Evolutionary conservation across 768 basidiomycete species (phyloP).

Genomic region (Piloderma croceum): DNA sequence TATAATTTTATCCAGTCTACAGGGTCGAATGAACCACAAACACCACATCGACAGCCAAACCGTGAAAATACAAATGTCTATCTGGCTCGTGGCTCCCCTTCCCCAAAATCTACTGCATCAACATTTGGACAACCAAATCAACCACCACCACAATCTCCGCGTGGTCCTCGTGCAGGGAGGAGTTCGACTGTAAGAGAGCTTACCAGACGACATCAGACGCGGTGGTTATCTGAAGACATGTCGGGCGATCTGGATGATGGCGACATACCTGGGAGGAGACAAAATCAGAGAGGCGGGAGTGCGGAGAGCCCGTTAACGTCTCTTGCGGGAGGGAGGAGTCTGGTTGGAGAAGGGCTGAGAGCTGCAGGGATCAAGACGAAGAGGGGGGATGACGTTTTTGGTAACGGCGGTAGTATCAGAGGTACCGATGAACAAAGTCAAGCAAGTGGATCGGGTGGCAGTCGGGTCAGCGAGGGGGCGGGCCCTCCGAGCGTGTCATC

Average conservation of each 20-base stretch:
- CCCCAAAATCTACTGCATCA: conserved; percentile 20
- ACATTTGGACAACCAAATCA: conserved; percentile 18
- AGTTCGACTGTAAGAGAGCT: conserved; percentile 46
- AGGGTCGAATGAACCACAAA: conserved; percentile 35
- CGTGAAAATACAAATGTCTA: conserved; percentile 16
- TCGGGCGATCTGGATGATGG: conserved; percentile 22
- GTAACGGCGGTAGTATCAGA: conserved; percentile 3
- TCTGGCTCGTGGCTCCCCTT: conserved; percentile 13
- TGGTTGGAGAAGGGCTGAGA: conserved; percentile 63
- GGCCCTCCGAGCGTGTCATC: conserved; percentile 10
- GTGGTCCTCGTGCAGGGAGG: conserved; percentile 27
- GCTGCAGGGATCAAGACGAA: conserved; percentile 57
- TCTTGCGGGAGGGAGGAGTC: conserved; percentile 43
- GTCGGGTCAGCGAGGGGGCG: conserved; percentile 11
- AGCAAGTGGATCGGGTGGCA: conserved; percentile 15
- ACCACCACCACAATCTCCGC: conserved; percentile 25
- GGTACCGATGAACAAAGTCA: conserved; percentile 7
- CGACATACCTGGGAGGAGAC: conserved; percentile 39
- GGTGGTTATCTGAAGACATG: conserved; percentile 51
- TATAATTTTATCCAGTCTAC: too few relatives aligned
- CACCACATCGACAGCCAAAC: conserved; percentile 28
- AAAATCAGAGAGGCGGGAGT: conserved; percentile 59
- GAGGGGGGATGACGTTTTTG: conserved; percentile 32
- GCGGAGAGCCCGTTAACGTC: conserved; percentile 56
- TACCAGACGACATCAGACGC: conserved; percentile 43